Base-by-base conservation (phyloP, 139 green algal species). In the Tetraselmis chui region DNA sequence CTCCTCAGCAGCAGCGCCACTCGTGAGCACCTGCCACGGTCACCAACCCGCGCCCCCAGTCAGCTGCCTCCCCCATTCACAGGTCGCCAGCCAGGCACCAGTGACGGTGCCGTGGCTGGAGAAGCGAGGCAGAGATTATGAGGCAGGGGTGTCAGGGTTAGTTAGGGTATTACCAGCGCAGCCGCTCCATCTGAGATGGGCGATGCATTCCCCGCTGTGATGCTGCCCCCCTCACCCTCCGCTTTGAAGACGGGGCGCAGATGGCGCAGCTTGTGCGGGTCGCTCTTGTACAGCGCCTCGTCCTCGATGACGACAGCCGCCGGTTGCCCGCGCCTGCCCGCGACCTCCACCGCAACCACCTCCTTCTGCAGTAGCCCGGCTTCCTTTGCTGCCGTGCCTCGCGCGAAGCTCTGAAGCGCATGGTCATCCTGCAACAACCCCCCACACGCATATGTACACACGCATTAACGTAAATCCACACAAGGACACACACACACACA, bases 171-270 rank as follows among this genome's bases (percentile, higher is more conserved):
- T 59, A 98, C 91, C 76, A 98, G 75, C 0, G 94, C 95, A 23
- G 94, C 95, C 0, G 93, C 94, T n/a, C 95, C 95, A 83, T 98
- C 95, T 5, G 89, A 92, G 77, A 98, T 91, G 30, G 92, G 89
- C 0, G 91, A 97, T 0, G 93, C 85, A 81, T 98, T 98, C 67
- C 94, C 95, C 1, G 95, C 93, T 22, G 95, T 97, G 23, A 96
- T 88, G 1, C 87, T 92, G 25, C 92, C 93, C 24, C 76, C 81
- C 32, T 86, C 23, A 85, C 81, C 75, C 28, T 89, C 84, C 76
- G 88, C 84, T 24, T 89, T 79, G 85, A 98, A 98, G 59, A 85
- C 92, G 28, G 95, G 90, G 31, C 84, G 87, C n/a, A 98, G 89
- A 2, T 83, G 80, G 0, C 84, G 85, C 77, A 98, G 88, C 87